phyloP scores from a whole-genome alignment of 2,329 filamentous ascomycete genomes.

The Curvularia hawaiiensis region DNA sequence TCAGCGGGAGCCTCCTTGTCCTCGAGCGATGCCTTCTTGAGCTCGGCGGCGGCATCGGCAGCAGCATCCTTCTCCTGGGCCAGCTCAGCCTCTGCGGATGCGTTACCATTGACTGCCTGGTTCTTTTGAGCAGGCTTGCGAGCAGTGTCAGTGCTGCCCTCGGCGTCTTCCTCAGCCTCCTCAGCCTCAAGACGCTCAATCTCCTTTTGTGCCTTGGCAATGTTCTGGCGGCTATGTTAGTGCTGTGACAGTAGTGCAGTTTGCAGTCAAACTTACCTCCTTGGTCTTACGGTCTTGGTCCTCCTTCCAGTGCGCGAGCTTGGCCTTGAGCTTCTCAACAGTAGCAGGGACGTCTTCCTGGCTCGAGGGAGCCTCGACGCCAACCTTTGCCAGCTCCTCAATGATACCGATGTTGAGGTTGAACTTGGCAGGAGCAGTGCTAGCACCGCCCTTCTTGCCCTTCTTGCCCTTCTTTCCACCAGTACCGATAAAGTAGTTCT shows the following conservation, averaged over 20 bases:
- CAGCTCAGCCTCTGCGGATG: slow-evolving; percentile 59
- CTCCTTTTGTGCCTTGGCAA: slow-evolving; percentile 94
- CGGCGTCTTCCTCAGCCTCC: slow-evolving; percentile 57
- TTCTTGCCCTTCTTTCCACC: slow-evolving; percentile 88
- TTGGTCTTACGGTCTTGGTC: slow-evolving; percentile 90
- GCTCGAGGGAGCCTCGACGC: slow-evolving; percentile 86
- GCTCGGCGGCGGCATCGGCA: slow-evolving; percentile 63
- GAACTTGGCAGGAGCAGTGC: slow-evolving; percentile 66
- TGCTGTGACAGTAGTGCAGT: background rate
- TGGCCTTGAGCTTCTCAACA: slow-evolving; percentile 88
- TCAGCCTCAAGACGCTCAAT: slow-evolving; percentile 84
- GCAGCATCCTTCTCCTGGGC: slow-evolving; percentile 64
- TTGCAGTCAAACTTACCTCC: slow-evolving; percentile 66
- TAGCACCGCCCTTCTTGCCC: slow-evolving; percentile 75
- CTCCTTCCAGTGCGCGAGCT: slow-evolving; percentile 88
- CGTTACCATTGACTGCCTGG: slow-evolving; percentile 57
- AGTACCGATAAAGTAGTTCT: slow-evolving; percentile 77
- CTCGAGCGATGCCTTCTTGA: slow-evolving; percentile 66
- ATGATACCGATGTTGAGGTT: slow-evolving; percentile 90
- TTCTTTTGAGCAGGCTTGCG: slow-evolving; percentile 60
- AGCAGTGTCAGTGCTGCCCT: slow-evolving; percentile 60
- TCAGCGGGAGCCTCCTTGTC: slow-evolving; percentile 48
- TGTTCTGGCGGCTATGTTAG: slow-evolving; percentile 69
- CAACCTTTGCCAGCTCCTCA: slow-evolving; percentile 83
- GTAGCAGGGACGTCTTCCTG: slow-evolving; percentile 79